Evolutionary conservation across 805 yeast genomes (phyloP), one percentile per base, ranked within the genome.

Genomic region (Ogataea allantospora): DNA sequence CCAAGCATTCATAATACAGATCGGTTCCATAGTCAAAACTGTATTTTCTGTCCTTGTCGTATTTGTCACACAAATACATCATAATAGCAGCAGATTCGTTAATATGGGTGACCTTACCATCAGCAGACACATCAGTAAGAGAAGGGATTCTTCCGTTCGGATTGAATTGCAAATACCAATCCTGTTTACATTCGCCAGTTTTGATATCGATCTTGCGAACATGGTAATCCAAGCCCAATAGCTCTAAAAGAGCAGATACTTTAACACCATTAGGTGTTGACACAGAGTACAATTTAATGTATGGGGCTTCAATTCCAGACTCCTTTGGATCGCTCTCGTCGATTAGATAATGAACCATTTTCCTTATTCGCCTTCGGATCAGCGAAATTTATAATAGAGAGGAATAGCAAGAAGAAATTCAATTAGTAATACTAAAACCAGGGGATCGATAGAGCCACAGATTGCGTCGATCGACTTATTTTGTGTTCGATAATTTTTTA

Each of bases 101-200:
- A 18, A 81, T 53, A 15, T 72, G 61, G 20, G 66, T 65, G 6
- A 55, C 55, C 27, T 70, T 57, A 4, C 78, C 80, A 5, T 69
- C 63, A 23, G 55, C 51, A 26, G 57, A 53, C 14, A 48, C 64
- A 43, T 67, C 69, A 1, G 64, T 62, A 23, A 81, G 56, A 0
- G 78, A 68, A 18, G 88, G 87, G 34, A 81, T 73, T 49, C 78
- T 64, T 5, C 87, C 85, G 49, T 80, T 78, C 13, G 81, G 79
- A 55, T 79, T 77, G 51, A 77, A 56, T 37, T 71, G 64, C 33
- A 77, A 53, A 47, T 65, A 80, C 80, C 81, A 75, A 6, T 67
- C 74, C 45, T 73, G 71, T 52, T 79, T 78, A 41, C 77, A 80
- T 27, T 58, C 75, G 27, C 61, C 58, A 16, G 56, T 62, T 1